Conservation (phyloP, 2,329 filamentous ascomycete species). For the Pseudogymnoascus sp. region DNA sequence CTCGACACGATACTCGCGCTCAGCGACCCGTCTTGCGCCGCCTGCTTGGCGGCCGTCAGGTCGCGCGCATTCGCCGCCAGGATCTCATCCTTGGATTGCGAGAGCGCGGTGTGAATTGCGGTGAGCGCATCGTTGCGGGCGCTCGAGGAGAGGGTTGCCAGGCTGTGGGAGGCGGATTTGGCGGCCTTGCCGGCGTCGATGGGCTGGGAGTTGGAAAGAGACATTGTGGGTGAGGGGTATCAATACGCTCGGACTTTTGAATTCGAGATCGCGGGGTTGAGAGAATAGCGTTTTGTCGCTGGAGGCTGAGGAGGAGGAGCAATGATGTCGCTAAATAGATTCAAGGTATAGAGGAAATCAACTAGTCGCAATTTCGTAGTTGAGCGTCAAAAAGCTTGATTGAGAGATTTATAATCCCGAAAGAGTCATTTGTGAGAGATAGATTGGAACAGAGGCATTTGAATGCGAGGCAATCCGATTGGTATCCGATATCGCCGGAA, state of each 20-base stretch:
- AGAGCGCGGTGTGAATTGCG: slow-evolving; percentile 71
- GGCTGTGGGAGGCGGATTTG: slow-evolving; percentile 70
- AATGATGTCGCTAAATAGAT: not conserved
- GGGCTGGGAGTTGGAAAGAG: slow-evolving; percentile 77
- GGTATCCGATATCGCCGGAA: not conserved
- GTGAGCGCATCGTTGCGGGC: slow-evolving; percentile 81
- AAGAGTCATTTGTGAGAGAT: slow-evolving; percentile 4
- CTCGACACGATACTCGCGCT: slow-evolving; percentile 80
- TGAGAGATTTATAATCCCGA: not conserved
- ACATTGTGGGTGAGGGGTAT: slow-evolving; percentile 52
- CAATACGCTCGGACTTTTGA: slow-evolving; percentile 11
- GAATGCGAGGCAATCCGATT: not conserved
- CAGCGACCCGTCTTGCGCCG: slow-evolving; percentile 66
- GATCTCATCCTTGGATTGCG: slow-evolving; percentile 62
- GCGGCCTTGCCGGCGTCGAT: slow-evolving; percentile 69
- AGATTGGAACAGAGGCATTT: not conserved
- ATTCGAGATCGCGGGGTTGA: slow-evolving; percentile 12
- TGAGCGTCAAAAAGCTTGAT: not conserved
- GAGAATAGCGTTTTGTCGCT: slow-evolving; percentile 10
- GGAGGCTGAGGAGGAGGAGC: not conserved
- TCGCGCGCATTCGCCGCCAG: slow-evolving; percentile 81
- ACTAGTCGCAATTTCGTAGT: not conserved
- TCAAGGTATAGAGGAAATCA: not conserved
- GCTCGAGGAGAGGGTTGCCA: slow-evolving; percentile 68
- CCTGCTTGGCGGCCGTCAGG: slow-evolving; percentile 63